These are phyloP conservation scores for Fusarium tjaetaba DNA, from an alignment of 2,329 filamentous ascomycete species.

Conservation along the genomic window DNA sequence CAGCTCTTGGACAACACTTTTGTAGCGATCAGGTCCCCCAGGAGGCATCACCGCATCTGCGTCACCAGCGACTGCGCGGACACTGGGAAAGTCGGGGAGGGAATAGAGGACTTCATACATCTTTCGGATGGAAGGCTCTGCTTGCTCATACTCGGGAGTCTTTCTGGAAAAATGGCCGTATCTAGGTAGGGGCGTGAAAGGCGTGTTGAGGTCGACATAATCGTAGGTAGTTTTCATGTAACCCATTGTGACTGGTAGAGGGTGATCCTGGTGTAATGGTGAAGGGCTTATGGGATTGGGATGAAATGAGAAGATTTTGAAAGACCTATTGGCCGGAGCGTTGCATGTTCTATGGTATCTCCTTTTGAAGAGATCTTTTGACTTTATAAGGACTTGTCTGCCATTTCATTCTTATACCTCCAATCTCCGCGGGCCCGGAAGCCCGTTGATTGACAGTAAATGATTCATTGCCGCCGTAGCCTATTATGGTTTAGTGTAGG, in stretches of 20 bases:
- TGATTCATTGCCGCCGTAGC: slow-evolving; percentile 14
- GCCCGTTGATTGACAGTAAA: not conserved
- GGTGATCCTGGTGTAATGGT: not conserved
- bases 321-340: not conserved
- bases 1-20: slow-evolving; percentile 21
- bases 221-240: slow-evolving; percentile 14
- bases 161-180: slow-evolving; percentile 34
- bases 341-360: not conserved
- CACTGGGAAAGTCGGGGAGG: not conserved
- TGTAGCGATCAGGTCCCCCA: slow-evolving; percentile 26
- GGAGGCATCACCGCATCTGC: slow-evolving; percentile 33
- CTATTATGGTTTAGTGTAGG: not conserved
- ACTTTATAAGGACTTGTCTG: not conserved
- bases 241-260: slow-evolving; percentile 6
- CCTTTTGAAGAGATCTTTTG: not conserved
- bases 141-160: slow-evolving; percentile 2
- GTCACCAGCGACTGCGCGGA: slow-evolving; percentile 7
- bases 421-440: not conserved
- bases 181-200: slow-evolving; percentile 29
- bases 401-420: not conserved
- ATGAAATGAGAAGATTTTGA: too few relatives aligned
- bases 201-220: slow-evolving; percentile 9
- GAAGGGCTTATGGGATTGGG: not conserved
- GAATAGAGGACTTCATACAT: not conserved
- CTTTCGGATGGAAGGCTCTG: not conserved